Evolutionary conservation across 2,329 filamentous ascomycete genomes (phyloP), one percentile per base, ranked within the genome.

Genomic region (Aureobasidium subglaciale): DNA sequence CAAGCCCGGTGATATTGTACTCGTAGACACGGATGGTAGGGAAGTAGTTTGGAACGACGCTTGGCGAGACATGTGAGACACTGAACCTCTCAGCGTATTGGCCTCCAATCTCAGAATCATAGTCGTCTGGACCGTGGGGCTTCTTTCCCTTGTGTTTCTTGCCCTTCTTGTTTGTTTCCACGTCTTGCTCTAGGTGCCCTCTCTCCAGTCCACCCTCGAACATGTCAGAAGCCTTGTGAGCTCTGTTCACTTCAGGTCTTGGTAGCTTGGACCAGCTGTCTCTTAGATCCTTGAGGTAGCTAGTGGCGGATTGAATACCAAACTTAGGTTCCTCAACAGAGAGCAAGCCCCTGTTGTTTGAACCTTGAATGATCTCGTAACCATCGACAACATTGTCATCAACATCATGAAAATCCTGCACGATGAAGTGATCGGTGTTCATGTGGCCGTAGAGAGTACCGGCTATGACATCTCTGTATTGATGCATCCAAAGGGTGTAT

Each of bases 401-500:
- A 54, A 96, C 78, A 1, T 95, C 81, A 37, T 87, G 78, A 56
- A 84, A 88, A 68, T 97, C 92, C 64, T 96, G 89, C 15, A 99
- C 74, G 66, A 97, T 81, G 71, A 99, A 99, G 70, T 99, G 93
- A 64, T 99, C 93, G 61, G 96, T 88, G 66, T 99, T 99, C 93
- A 99, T 97, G 68, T 99, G 93, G 1, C 92, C 93, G 66, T 87
- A 99, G 5, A 95, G 67, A 24, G 83, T 84, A 11, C 82, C 84
- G 18, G 91, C 79, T 18, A 99, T 79, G 34, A 99, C 86, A 68
- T 99, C 93, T 30, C 93, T 87, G 70, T 90, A 99, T 69, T 95
- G 90, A 62, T 84, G 81, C 65, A 92, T 74, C 90, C 91, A 97
- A 4, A 97, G 74, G 0, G 90, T 87, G 71, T 96, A 99, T 68